Evolutionary conservation across 108 stramenopile species (phyloP).

Genomic region (Fragilaria crotonensis): DNA sequence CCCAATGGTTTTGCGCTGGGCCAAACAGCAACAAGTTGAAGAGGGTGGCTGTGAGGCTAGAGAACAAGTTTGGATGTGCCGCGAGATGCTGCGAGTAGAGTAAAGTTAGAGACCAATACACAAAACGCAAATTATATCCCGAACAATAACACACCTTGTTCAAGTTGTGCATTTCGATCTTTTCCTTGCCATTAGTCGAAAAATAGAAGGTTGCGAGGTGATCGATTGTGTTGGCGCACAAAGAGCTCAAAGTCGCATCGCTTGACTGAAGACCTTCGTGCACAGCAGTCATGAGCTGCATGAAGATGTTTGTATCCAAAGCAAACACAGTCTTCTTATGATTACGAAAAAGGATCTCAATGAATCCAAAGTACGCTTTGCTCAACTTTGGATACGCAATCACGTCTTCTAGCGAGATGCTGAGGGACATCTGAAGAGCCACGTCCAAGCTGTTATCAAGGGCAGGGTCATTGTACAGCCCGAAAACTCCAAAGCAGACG

Average conservation of each 20-base stretch:
- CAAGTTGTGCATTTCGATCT: slow-evolving; percentile 73
- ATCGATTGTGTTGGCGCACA: slow-evolving; percentile 92
- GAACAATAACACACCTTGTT: slow-evolving; percentile 50
- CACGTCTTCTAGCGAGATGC: slow-evolving; percentile 87
- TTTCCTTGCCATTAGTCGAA: slow-evolving; percentile 83
- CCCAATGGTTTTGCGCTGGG: slow-evolving; percentile 94
- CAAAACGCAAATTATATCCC: not conserved
- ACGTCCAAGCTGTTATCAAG: slow-evolving; percentile 87
- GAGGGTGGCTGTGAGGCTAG: slow-evolving; percentile 87
- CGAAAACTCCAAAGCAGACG: slow-evolving; percentile 97
- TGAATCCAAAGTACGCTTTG: slow-evolving; percentile 89
- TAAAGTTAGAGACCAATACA: not conserved
- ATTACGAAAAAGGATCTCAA: slow-evolving; percentile 91
- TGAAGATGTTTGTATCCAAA: slow-evolving; percentile 82
- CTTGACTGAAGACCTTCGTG: slow-evolving; percentile 93
- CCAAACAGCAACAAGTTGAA: slow-evolving; percentile 95
- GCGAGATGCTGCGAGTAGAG: slow-evolving; percentile 50
- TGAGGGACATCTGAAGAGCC: slow-evolving; percentile 79
- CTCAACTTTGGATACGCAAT: slow-evolving; percentile 93
- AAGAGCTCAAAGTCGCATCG: slow-evolving; percentile 80
- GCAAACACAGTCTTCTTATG: slow-evolving; percentile 82
- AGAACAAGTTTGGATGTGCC: slow-evolving; percentile 84
- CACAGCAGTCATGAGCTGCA: slow-evolving; percentile 89
- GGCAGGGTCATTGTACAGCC: slow-evolving; percentile 91
- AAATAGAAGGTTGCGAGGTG: slow-evolving; percentile 94